Evolutionary conservation across 1,284 basidiomycete species (phyloP), one percentile per base, ranked within the genome.

Genomic region (Mycosarcoma maydis): DNA sequence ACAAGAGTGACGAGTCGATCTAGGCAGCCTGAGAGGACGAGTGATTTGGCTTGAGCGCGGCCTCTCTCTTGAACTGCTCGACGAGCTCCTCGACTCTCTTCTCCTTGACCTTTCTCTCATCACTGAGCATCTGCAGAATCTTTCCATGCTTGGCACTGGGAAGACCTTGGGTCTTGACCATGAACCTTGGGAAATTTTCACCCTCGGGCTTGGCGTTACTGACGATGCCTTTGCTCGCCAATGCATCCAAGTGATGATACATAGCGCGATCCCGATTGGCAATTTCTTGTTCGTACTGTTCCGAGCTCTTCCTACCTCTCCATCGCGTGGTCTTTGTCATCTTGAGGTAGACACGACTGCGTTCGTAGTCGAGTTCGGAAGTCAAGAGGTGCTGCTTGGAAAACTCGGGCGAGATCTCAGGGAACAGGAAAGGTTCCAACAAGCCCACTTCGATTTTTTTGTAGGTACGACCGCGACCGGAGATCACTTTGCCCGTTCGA

Each of bases 401-500:
- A 41, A 79, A 77, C 11, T 68, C 70, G 13, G 69, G 57, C 6
- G 60, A 56, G 3, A 80, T 30, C 27, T 76, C 77, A 8, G 80
- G 80, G 70, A 77, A 81, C 9, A 80, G 45, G 60, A 81, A 81
- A 4, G 80, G 80, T 51, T 81, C 80, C 16, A 80, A 41, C 20
- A 81, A 53, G 3, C 80, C 80, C 1, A 81, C 78, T 51, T 81
- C 80, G 29, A 80, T 70, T 48, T 81, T 81, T 26, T 81, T 81
- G 51, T 58, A 76, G 6, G 77, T 80, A 23, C 73, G 36, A 16
- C 54, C 68, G 2, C 40, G 36, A 23, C 76, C 75, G 2, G 61
- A 27, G 19, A 80, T 81, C 13, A 88, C 72, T 22, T 88, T 86
- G 0, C 88, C 87, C 60, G 89, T 84, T 11, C 57, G 59, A 16